Evolutionary conservation across 108 stramenopile genomes (phyloP).

Genomic region (Cyclotella kingstonii): DNA sequence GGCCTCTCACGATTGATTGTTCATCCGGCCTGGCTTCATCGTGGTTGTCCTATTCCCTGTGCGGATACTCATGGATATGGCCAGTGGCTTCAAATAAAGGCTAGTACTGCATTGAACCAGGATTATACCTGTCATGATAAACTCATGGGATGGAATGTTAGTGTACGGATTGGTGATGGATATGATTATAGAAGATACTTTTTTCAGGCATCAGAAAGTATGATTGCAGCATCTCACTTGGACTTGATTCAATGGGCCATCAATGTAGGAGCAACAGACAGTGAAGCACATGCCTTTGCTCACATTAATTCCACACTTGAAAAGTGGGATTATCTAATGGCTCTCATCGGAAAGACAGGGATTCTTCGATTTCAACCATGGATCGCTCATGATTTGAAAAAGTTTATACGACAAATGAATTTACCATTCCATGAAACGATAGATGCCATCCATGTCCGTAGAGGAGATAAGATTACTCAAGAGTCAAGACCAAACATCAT

Average conservation of each 20-base stretch:
- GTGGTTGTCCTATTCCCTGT: conserved; percentile 34
- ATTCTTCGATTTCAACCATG: conserved; percentile 25
- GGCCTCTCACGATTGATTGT: conserved; percentile 35
- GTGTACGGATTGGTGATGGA: conserved; percentile 11
- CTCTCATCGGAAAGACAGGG: conserved; percentile 26
- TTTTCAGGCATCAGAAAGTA: background rate
- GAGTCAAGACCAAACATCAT: conserved; percentile 21
- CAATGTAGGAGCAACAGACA: conserved; percentile 12
- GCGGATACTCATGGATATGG: conserved; percentile 9
- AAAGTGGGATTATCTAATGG: conserved; percentile 15
- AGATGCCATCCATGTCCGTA: conserved; percentile 40
- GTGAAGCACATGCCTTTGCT: conserved; percentile 14
- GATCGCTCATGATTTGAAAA: conserved; percentile 26
- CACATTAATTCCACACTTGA: background rate
- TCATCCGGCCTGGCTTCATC: conserved; percentile 28
- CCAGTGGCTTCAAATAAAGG: conserved; percentile 11
- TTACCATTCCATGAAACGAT: conserved; percentile 3
- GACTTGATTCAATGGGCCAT: conserved; percentile 22
- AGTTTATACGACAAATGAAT: conserved; percentile 12
- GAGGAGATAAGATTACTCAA: conserved; percentile 40
- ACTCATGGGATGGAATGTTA: conserved; percentile 9
- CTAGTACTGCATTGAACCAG: background rate
- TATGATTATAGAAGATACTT: conserved; percentile 7
- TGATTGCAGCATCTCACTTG: background rate
- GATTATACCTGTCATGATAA: conserved; percentile 2